Percentiles rank a stretch among this genome's conserved stretches.
Evolutionary conservation across 2,329 filamentous ascomycete species (phyloP).

Genomic region (Neofusicoccum ribis): DNA sequence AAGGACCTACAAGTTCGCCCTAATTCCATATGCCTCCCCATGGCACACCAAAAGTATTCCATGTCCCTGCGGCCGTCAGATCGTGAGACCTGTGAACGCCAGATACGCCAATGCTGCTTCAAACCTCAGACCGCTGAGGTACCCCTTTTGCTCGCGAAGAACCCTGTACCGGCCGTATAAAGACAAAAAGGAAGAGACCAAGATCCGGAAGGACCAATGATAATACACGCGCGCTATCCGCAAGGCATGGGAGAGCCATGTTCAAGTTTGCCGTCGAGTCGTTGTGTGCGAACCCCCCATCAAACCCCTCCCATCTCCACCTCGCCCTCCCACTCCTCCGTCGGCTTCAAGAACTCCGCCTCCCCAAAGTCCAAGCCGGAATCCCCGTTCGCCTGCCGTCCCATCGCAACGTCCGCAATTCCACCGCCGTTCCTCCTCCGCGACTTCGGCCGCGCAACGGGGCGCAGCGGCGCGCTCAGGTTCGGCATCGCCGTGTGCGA

Average conservation of each 20-base stretch:
- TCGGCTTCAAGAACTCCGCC: slow-evolving; percentile 57
- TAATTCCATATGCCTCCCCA: too few species aligned
- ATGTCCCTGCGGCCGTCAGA: neutral
- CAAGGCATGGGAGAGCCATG: too few species aligned
- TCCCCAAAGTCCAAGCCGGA: slow-evolving; percentile 62
- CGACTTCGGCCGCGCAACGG: slow-evolving; percentile 36
- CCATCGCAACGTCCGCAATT: slow-evolving; percentile 26
- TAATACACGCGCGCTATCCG: too few species aligned
- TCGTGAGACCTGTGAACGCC: neutral
- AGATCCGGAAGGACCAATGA: too few species aligned
- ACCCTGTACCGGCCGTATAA: too few species aligned
- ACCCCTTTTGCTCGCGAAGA: neutral
- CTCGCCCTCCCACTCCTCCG: slow-evolving; percentile 28
- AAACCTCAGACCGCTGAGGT: neutral
- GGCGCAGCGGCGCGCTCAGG: slow-evolving; percentile 22
- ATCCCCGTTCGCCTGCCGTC: slow-evolving; percentile 18
- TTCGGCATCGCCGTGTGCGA: slow-evolving; percentile 22
- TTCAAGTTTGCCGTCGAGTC: too few species aligned
- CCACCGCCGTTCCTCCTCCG: slow-evolving; percentile 33
- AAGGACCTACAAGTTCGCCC: too few species aligned
- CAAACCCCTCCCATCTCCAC: slow-evolving; percentile 37
- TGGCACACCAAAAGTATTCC: neutral
- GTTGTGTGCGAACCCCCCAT: neutral
- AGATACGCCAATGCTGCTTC: neutral
- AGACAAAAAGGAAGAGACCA: too few species aligned